Evolutionary conservation across 1,284 basidiomycete species (phyloP).

Genomic region (Cutaneotrichosporon cavernicola): DNA sequence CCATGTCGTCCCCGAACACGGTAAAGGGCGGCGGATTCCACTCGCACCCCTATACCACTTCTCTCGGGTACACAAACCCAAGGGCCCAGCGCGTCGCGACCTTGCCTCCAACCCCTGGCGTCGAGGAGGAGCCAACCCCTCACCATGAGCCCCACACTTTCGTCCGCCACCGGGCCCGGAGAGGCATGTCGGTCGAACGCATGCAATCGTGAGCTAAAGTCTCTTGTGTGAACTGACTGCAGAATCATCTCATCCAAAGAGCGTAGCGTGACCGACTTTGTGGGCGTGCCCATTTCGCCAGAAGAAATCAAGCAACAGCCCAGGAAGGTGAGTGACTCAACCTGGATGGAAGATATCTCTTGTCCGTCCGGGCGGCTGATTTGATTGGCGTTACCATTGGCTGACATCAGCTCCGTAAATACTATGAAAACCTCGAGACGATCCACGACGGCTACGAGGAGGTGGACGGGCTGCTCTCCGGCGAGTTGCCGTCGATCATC

Average conservation of each 20-base stretch:
- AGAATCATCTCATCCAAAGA: conserved; percentile 41
- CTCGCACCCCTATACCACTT: conserved; percentile 3
- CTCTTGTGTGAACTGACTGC: neutral
- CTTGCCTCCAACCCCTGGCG: neutral
- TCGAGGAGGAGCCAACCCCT: neutral
- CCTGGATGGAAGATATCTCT: neutral
- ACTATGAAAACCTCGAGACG: conserved; percentile 44
- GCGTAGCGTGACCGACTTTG: conserved; percentile 37
- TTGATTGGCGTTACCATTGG: conserved; percentile 6
- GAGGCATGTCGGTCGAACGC: conserved; percentile 20
- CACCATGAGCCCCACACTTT: conserved; percentile 7
- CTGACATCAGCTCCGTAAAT: conserved; percentile 37
- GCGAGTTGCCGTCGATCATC: conserved; percentile 46
- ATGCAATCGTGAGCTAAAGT: conserved; percentile 13
- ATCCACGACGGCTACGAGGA: conserved; percentile 48
- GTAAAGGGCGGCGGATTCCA: conserved; percentile 18
- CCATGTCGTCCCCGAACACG: conserved; percentile 17
- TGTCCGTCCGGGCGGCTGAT: neutral
- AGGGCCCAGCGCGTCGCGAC: conserved; percentile 9
- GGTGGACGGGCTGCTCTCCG: conserved; percentile 49
- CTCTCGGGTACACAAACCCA: conserved; percentile 21
- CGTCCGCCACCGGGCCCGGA: conserved; percentile 17
- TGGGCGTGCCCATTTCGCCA: conserved; percentile 36
- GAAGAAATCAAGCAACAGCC: conserved; percentile 41
- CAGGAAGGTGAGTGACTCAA: conserved; percentile 38